These are phyloP conservation scores for Polychytrium aggregatum DNA, from an alignment of 192 early-diverging fungal genomes.

Conservation along the genomic window DNA sequence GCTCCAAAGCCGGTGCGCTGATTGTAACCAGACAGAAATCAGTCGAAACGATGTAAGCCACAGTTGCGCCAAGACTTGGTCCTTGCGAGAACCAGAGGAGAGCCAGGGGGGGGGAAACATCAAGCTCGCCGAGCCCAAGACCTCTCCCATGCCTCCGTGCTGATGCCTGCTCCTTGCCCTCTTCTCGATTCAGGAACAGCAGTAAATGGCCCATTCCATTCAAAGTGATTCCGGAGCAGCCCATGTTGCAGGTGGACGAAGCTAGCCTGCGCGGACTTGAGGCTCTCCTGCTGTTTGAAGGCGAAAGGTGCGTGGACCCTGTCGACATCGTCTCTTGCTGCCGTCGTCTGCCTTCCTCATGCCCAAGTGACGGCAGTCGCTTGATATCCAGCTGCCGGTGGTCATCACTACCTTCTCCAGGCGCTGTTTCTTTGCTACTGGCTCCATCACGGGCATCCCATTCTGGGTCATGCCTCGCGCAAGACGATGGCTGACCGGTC, in stretches of 20 bases:
- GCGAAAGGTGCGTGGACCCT: conserved; percentile 49
- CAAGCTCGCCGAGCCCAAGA: too few relatives aligned
- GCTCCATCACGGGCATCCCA: neutral
- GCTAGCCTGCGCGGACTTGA: conserved; percentile 42
- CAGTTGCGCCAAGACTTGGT: neutral
- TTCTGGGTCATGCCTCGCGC: neutral
- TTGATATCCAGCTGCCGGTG: too few relatives aligned
- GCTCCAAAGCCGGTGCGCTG: conserved; percentile 14
- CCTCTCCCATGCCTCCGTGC: too few relatives aligned
- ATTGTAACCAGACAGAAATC: neutral
- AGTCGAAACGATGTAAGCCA: neutral
- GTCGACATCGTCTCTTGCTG: too few relatives aligned
- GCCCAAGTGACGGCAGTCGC: too few relatives aligned
- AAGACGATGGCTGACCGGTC: neutral
- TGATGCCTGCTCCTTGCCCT: too few relatives aligned
- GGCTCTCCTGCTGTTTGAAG: conserved; percentile 74
- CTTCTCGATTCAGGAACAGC: too few relatives aligned
- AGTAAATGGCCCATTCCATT: conserved; percentile 35
- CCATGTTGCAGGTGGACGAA: conserved; percentile 51
- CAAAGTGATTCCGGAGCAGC: conserved; percentile 53
- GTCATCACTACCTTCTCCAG: neutral
- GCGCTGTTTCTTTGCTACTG: conserved; percentile 6
- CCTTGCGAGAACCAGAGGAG: neutral
- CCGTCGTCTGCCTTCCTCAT: too few relatives aligned
- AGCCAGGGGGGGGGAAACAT: too few relatives aligned